Evolutionary conservation across 768 basidiomycete genomes (phyloP), one percentile per base, ranked within the genome.

Genomic region (Leccinellum albellum): DNA sequence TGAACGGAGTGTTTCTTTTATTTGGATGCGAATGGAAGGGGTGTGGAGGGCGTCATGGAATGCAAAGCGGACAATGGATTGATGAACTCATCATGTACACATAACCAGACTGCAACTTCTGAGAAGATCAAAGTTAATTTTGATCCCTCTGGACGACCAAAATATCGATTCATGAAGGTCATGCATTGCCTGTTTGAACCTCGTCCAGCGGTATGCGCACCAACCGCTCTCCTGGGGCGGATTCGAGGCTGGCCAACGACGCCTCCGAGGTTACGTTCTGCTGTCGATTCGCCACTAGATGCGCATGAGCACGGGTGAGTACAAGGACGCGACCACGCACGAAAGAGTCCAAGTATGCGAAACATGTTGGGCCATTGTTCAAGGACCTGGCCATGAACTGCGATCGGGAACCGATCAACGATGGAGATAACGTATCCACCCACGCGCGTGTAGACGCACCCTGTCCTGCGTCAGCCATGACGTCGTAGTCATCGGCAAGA

Each of bases 351-450:
- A 50, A 91, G 74, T 52, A 89, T 89, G 61, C 84, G 80, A 64
- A 91, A 91, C 89, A 91, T 91, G 67, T 82, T 83, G 10, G 88
- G 86, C 89, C 88, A 91, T 59, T 90, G 88, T 56, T 83, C 83
- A 24, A 89, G 79, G 4, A 91, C 88, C 66, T 89, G 82, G 10
- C 89, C 89, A 60, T 87, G 86, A 32, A 87, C 89, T 90, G 50
- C 21, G 48, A 35, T 48, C 8, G n/a, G 32, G 20, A 33, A 15
- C 15, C 35, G 40, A 60, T 60, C 55, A 49, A 53, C 28, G 17
- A 35, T 35, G 2, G 24, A 8, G 10, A 4, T 23, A 23, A 45
- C 9, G 20, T 13, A 29, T 20, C 44, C 21, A 9, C 13, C 0
- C 35, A 35, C 3, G 15, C 7, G 28, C 10, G 23, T 9, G 32